Percentiles rank a stretch among this genome's conserved stretches.
These are phyloP conservation scores for Pseudogymnoascus sp. DNA, from an alignment of 2,329 filamentous ascomycete genomes.

Conservation along the genomic window DNA sequence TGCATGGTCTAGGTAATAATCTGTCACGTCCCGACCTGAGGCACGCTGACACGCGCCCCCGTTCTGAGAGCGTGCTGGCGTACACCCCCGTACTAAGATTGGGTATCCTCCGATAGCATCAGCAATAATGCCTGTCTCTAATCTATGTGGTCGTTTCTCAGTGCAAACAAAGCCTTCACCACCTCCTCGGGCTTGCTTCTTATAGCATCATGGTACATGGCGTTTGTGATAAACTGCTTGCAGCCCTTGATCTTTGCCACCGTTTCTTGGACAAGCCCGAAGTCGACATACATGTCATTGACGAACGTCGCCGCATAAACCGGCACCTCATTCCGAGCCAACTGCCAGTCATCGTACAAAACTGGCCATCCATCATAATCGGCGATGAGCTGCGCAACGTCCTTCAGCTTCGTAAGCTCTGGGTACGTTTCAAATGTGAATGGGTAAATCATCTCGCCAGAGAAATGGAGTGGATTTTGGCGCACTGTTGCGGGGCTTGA, in stretches of 20 bases:
- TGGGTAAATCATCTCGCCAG: constrained; percentile 86
- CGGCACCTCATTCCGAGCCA: constrained; percentile 70
- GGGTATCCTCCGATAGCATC: background rate
- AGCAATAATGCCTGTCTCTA: constrained; percentile 24
- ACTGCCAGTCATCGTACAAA: constrained; percentile 66
- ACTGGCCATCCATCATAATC: constrained; percentile 58
- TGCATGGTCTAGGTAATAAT: too few species aligned
- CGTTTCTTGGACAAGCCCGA: constrained; percentile 62
- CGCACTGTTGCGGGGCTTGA: constrained; percentile 30
- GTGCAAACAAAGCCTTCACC: constrained; percentile 62
- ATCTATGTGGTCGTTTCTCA: constrained; percentile 62
- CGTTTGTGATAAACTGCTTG: constrained; percentile 78
- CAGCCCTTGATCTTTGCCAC: constrained; percentile 64
- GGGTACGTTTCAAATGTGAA: constrained; percentile 75
- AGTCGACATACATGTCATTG: constrained; percentile 91
- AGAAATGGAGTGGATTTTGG: constrained; percentile 60
- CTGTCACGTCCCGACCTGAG: too few species aligned
- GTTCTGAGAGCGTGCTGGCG: too few species aligned
- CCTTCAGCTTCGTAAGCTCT: constrained; percentile 60
- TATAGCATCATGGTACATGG: constrained; percentile 78
- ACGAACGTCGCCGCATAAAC: constrained; percentile 77
- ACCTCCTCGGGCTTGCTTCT: constrained; percentile 66
- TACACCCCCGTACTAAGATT: too few species aligned
- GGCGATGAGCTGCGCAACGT: constrained; percentile 64
- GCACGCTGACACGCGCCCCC: too few species aligned